These are phyloP conservation scores for Agaricus sinodeliciosus DNA, from an alignment of 768 basidiomycete species.

Conservation along the genomic window DNA sequence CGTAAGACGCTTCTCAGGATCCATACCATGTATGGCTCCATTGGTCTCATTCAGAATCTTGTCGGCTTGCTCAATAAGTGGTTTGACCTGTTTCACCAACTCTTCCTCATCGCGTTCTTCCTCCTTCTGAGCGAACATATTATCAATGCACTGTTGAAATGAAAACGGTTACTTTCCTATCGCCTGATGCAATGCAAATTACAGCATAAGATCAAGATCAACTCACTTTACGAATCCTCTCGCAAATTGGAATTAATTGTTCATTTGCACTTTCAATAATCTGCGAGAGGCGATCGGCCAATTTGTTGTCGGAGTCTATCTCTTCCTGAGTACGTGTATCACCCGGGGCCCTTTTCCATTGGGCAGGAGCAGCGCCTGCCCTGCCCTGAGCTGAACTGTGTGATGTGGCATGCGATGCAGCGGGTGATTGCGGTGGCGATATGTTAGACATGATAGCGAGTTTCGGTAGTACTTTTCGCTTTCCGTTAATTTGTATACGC, in stretches of 20 bases:
- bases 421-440: background rate
- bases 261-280: constrained; percentile 29
- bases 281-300: constrained; percentile 27
- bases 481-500: too few species aligned
- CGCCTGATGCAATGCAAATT: background rate
- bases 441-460: background rate
- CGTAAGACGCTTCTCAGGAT: constrained; percentile 27
- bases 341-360: background rate
- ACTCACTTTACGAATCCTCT: constrained; percentile 30
- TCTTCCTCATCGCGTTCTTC: constrained; percentile 29
- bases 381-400: too few species aligned
- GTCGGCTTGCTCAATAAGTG: constrained; percentile 30
- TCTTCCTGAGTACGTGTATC: constrained; percentile 20
- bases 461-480: too few species aligned
- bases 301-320: constrained; percentile 18
- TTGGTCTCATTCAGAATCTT: constrained; percentile 32
- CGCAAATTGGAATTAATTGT: constrained; percentile 22
- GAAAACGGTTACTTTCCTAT: background rate
- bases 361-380: background rate
- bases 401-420: background rate
- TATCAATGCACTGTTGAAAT: constrained; percentile 24
- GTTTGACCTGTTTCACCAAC: constrained; percentile 28
- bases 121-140: constrained; percentile 25
- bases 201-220: background rate
- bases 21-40: constrained; percentile 28